Evolutionary conservation across 495 filamentous ascomycete species (phyloP).

Genomic region (Aspergillus bertholletiae): DNA sequence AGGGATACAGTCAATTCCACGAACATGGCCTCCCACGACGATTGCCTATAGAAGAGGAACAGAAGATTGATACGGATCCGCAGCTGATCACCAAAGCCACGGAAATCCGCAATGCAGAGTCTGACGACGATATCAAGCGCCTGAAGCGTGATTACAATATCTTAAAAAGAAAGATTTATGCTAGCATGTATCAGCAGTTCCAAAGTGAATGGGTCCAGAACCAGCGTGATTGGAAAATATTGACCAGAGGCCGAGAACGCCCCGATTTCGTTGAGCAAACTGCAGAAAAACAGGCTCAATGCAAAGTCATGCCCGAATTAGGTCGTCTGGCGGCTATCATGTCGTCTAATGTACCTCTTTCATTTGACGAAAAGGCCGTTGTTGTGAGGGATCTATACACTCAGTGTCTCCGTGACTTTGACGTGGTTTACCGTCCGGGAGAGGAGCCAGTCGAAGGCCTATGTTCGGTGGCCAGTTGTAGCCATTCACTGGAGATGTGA

Average conservation of each 20-base stretch:
- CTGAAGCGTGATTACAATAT: not conserved
- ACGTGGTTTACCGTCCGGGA: not conserved
- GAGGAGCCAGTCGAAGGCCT: not conserved
- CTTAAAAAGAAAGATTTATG: not conserved
- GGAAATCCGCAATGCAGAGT: not conserved
- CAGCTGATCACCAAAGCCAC: not conserved
- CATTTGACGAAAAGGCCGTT: not conserved
- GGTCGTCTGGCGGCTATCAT: slow-evolving; percentile 3
- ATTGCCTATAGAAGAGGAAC: slow-evolving; percentile 3
- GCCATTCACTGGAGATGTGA: not conserved
- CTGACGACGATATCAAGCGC: not conserved
- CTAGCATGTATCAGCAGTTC: not conserved
- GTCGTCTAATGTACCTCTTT: slow-evolving; percentile 1
- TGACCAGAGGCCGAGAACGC: not conserved
- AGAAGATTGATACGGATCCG: not conserved
- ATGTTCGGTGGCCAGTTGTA: not conserved
- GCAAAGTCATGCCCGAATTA: slow-evolving; percentile 5
- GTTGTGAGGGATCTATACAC: not conserved
- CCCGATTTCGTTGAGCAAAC: not conserved
- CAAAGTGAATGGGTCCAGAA: slow-evolving; percentile 1
- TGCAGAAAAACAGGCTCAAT: not conserved
- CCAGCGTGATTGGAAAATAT: not conserved
- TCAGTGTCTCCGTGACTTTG: not conserved
- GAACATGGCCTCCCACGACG: slow-evolving; percentile 1
- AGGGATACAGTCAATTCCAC: slow-evolving; percentile 2